These are phyloP conservation scores for Tetracladium marchalianum DNA, from an alignment of 495 filamentous ascomycete genomes.

Conservation along the genomic window DNA sequence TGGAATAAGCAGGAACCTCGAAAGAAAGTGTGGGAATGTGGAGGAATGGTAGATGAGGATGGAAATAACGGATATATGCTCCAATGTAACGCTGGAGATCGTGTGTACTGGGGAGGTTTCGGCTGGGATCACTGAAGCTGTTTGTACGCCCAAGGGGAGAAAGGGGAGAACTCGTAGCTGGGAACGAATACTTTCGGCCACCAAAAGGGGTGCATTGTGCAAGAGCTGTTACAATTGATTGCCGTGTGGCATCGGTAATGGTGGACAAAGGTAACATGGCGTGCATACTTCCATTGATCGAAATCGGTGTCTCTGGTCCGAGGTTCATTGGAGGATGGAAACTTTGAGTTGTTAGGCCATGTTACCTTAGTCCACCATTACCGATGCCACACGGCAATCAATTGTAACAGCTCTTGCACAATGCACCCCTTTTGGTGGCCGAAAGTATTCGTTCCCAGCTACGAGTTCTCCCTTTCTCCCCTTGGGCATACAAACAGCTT, in stretches of 20 bases:
- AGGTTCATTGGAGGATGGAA: constrained; percentile 51
- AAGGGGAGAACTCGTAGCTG: constrained; percentile 54
- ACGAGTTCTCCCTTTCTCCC: constrained; percentile 56
- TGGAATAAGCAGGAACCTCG: constrained; percentile 58
- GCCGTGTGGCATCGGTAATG: constrained; percentile 89
- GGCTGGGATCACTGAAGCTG: constrained; percentile 37
- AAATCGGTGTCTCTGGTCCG: constrained; percentile 58
- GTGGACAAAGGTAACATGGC: constrained; percentile 48
- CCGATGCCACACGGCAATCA: constrained; percentile 85
- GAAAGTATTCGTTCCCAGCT: constrained; percentile 69
- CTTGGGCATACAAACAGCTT: constrained; percentile 37
- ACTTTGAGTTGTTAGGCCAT: constrained; percentile 40
- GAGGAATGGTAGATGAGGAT: constrained; percentile 88
- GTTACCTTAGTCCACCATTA: constrained; percentile 60
- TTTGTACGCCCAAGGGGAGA: constrained; percentile 42
- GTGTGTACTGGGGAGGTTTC: constrained; percentile 67
- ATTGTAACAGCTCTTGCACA: constrained; percentile 75
- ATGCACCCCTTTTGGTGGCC: constrained; percentile 58
- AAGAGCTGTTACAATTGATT: constrained; percentile 73
- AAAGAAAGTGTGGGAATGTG: constrained; percentile 91
- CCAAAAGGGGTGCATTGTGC: constrained; percentile 66
- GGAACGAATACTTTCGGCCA: constrained; percentile 69
- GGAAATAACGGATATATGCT: constrained; percentile 89
- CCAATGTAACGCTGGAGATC: constrained; percentile 89
- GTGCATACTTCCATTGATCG: constrained; percentile 52